Evolutionary conservation across 306 rosid species (phyloP), one percentile per base, ranked within the genome.

Genomic region (Prunus salicina): DNA sequence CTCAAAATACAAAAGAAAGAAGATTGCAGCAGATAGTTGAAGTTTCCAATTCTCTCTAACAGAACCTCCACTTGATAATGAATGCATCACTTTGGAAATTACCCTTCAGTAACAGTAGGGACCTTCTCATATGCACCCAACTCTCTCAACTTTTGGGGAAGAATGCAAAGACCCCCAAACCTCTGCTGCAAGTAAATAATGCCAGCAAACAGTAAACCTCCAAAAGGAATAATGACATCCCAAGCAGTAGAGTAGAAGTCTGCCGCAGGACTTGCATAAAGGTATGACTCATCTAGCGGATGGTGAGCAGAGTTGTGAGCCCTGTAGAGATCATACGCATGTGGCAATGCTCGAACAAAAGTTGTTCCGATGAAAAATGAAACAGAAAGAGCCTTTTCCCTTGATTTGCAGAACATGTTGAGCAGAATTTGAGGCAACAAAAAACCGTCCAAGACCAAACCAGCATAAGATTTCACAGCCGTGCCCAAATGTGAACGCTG

Each of bases 391-490:
- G 78, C 82, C 12, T 71, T 77, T 30, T 79, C 84, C 47, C 49
- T 76, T 69, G 78, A 70, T 25, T 74, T 76, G 51, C 68, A 28
- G 64, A 78, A 53, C 19, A 61, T 0, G 60, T 88, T 90, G 27
- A 87, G 76, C 27, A 86, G 63, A 14, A 88, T 84, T 67, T 90
- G 93, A 56, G 97, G 96, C 70, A 92, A 72, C 65, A 90, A 86
- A 81, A 90, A 90, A 3, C 88, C 82, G 61, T 87, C 91, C 75
- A 81, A 68, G 6, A 90, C 80, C 77, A 67, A 46, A 51, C 69
- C 76, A 4, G 20, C 72, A 63, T 41, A 75, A 18, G 77, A 75
- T 62, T 69, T 80, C 50, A 52, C 50, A 50, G 55, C 50, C 15
- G 34, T 15, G 1, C 71, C 67, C 41, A 61, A 74, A 30, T 60